Evolutionary conservation across 768 basidiomycete genomes (phyloP).

Genomic region (Coprinopsis cinerea): DNA sequence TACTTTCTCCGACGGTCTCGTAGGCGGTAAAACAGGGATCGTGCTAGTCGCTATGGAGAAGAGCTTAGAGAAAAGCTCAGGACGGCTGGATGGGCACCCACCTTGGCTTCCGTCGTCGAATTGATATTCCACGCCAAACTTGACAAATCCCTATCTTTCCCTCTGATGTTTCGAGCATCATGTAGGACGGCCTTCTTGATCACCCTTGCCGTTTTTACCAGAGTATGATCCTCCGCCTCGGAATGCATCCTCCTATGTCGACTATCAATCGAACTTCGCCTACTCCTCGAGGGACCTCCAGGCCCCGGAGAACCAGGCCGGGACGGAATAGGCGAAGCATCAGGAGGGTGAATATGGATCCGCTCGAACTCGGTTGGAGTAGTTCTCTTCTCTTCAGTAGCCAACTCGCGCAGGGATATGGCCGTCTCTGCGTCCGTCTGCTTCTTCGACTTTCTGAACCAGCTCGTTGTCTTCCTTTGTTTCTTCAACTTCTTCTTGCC

Average conservation of each 20-base stretch:
- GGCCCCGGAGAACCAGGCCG: not conserved
- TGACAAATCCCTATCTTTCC: slow-evolving; percentile 36
- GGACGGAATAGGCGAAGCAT: not conserved
- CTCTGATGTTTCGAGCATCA: slow-evolving; percentile 66
- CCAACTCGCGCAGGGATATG: slow-evolving; percentile 14
- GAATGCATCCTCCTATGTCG: not conserved
- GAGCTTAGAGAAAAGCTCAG: not conserved
- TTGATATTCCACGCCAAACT: slow-evolving; percentile 48
- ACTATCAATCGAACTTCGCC: not conserved
- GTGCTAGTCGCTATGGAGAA: slow-evolving; percentile 53
- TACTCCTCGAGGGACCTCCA: not conserved
- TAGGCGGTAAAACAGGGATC: slow-evolving; percentile 58
- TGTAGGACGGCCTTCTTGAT: slow-evolving; percentile 67
- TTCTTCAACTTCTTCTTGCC: slow-evolving; percentile 14
- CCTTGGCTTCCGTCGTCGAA: slow-evolving; percentile 64
- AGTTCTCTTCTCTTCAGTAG: slow-evolving; percentile 5
- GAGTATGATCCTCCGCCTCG: not conserved
- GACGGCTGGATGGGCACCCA: slow-evolving; percentile 16
- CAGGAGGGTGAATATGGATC: not conserved
- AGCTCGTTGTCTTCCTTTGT: not conserved
- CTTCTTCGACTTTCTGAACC: slow-evolving; percentile 14
- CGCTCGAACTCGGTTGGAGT: not conserved
- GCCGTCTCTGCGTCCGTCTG: not conserved
- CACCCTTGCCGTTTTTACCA: slow-evolving; percentile 55
- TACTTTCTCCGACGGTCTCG: slow-evolving; percentile 50